Percentiles rank a stretch among this genome's conserved stretches.
These are phyloP conservation scores for Cicer cuneatum DNA, from an alignment of 306 rosid genomes.

Conservation along the genomic window DNA sequence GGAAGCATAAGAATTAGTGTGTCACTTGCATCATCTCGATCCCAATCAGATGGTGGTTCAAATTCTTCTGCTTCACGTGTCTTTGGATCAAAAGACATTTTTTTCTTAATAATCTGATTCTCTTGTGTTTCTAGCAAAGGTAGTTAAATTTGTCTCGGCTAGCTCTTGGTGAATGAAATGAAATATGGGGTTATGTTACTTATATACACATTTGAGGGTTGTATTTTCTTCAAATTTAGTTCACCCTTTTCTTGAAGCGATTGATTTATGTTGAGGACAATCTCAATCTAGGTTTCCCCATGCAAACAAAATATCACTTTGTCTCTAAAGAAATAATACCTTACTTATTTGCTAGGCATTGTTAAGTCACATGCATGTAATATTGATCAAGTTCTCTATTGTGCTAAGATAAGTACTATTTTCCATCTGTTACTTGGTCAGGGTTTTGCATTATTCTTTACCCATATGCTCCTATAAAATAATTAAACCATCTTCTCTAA, in stretches of 20 bases:
- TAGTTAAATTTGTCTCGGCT: slow-evolving; percentile 2
- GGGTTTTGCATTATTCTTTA: slow-evolving; percentile 40
- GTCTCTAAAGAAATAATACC: slow-evolving; percentile 32
- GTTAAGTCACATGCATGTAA: background rate
- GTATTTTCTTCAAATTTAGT: slow-evolving; percentile 41
- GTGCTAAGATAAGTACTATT: slow-evolving; percentile 14
- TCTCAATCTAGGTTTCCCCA: slow-evolving; percentile 23
- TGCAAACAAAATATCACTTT: slow-evolving; percentile 33
- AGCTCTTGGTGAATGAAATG: slow-evolving; percentile 4
- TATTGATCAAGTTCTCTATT: slow-evolving; percentile 21
- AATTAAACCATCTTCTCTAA: too few relatives aligned
- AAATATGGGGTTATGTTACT: background rate
- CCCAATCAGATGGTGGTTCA: slow-evolving; percentile 46
- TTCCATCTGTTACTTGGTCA: slow-evolving; percentile 12
- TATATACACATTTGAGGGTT: slow-evolving; percentile 9
- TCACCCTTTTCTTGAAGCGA: slow-evolving; percentile 45
- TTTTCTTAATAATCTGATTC: slow-evolving; percentile 4
- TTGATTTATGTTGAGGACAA: slow-evolving; percentile 29
- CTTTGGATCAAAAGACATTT: slow-evolving; percentile 40
- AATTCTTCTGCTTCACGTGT: slow-evolving; percentile 22
- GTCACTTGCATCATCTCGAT: slow-evolving; percentile 34
- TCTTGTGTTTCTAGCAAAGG: background rate
- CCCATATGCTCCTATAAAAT: too few relatives aligned
- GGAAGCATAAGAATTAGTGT: slow-evolving; percentile 47
- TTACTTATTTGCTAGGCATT: slow-evolving; percentile 39